Evolutionary conservation across 2,329 filamentous ascomycete genomes (phyloP).

Genomic region (Blastomyces gilchristii): DNA sequence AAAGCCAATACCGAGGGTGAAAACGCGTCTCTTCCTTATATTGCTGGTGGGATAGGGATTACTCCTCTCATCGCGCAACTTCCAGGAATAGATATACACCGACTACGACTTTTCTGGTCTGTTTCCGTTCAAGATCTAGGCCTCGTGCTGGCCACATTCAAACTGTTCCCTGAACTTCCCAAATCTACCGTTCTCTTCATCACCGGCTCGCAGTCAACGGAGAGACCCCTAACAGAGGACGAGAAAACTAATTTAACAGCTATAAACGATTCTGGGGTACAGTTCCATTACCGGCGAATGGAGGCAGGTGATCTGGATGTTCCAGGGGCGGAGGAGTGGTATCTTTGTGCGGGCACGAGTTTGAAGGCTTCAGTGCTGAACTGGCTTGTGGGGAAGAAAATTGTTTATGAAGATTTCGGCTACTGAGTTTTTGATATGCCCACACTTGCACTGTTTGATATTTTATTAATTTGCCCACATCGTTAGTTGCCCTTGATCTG

Average conservation of each 20-base stretch:
- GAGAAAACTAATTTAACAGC: constrained; percentile 37
- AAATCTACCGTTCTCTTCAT: constrained; percentile 52
- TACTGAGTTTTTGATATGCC: constrained; percentile 36
- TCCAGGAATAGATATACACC: constrained; percentile 38
- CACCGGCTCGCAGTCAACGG: constrained; percentile 39
- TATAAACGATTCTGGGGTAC: constrained; percentile 20
- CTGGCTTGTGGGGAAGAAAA: constrained; percentile 47
- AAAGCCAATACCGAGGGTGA: constrained; percentile 14
- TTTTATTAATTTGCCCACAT: neutral
- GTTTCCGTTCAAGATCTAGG: constrained; percentile 51
- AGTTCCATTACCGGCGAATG: constrained; percentile 39
- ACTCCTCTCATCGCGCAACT: constrained; percentile 68
- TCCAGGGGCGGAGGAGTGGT: constrained; percentile 41
- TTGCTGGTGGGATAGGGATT: constrained; percentile 73
- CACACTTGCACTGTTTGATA: neutral
- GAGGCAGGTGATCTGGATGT: constrained; percentile 37
- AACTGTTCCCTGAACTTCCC: constrained; percentile 43
- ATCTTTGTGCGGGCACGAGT: constrained; percentile 47
- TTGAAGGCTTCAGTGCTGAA: constrained; percentile 41
- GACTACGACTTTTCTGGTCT: constrained; percentile 58
- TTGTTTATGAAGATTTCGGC: constrained; percentile 52
- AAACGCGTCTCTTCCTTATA: constrained; percentile 43
- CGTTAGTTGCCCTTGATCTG: no score
- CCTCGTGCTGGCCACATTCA: constrained; percentile 52
- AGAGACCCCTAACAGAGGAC: constrained; percentile 18